These are phyloP conservation scores for Dittrichia graveolens DNA, from an alignment of 129 eudicot species.

Conservation along the genomic window DNA sequence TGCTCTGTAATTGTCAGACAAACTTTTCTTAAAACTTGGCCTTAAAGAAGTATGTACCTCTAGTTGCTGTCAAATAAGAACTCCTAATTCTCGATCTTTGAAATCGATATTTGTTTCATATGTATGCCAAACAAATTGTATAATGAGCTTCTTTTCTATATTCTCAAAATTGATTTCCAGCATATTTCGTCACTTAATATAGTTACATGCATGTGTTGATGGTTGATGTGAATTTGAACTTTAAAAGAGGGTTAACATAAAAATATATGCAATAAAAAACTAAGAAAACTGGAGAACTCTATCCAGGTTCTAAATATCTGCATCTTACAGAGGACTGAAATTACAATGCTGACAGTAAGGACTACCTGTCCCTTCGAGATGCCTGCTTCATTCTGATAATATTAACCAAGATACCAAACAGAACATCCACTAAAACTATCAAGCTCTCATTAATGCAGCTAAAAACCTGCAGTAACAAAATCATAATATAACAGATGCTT, in stretches of 20 bases:
- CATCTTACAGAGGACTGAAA: background rate
- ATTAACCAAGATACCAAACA: constrained; percentile 56
- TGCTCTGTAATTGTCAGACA: background rate
- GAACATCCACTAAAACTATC: constrained; percentile 46
- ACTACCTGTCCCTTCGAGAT: constrained; percentile 54
- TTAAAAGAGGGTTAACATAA: background rate
- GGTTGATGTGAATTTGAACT: constrained; percentile 9
- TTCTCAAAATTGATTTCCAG: background rate
- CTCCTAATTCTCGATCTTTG: background rate
- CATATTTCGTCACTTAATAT: background rate
- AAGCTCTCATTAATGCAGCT: constrained; percentile 55
- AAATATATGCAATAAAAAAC: too few relatives aligned
- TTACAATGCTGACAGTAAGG: background rate
- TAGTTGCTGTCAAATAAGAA: background rate
- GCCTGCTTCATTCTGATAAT: constrained; percentile 42
- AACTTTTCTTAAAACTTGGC: constrained; percentile 6
- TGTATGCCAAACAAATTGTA: too few relatives aligned
- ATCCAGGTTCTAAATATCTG: background rate
- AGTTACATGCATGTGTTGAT: background rate
- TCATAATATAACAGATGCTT: background rate
- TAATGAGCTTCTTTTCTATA: too few relatives aligned
- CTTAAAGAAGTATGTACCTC: constrained; percentile 22
- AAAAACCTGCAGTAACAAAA: constrained; percentile 51
- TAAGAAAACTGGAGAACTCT: too few relatives aligned
- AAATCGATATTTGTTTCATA: background rate